phyloP scores from a whole-genome alignment of 2,329 filamentous ascomycete species.

The Fusarium pseudonygamai region DNA sequence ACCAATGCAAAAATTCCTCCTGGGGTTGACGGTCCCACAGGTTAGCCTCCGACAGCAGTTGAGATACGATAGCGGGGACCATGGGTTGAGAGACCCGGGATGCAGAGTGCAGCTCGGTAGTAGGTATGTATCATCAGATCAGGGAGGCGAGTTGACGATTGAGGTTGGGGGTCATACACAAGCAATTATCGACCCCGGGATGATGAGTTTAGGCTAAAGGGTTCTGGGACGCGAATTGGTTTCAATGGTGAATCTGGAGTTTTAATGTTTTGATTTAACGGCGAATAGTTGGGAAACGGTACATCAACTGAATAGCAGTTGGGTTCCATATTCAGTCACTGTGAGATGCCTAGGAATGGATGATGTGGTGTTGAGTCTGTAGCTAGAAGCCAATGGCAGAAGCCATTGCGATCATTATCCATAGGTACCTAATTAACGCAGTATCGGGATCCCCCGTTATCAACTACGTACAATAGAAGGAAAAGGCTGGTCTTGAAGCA shows the following conservation, averaged over 20 bases:
- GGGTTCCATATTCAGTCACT: background rate
- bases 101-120: constrained; percentile 13
- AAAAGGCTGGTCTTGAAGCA: background rate
- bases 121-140: constrained; percentile 12
- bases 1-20: constrained; percentile 5
- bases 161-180: constrained; percentile 7
- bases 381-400: background rate
- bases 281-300: background rate
- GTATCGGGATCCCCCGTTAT: background rate
- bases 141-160: constrained; percentile 20
- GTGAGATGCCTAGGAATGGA: background rate
- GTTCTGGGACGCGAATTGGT: constrained; percentile 1
- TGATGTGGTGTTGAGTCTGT: background rate
- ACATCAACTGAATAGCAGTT: background rate
- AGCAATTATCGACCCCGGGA: background rate
- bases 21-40: constrained; percentile 25
- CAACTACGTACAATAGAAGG: background rate
- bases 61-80: constrained; percentile 17
- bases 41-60: constrained; percentile 21
- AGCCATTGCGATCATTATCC: background rate
- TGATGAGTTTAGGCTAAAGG: constrained; percentile 18
- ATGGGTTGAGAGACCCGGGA: constrained; percentile 28
- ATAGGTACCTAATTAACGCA: background rate
- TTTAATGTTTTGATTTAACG: background rate
- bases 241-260: background rate